These are phyloP conservation scores for Kickxella alabastrina DNA, from an alignment of 192 early-diverging fungal species.

Conservation along the genomic window DNA sequence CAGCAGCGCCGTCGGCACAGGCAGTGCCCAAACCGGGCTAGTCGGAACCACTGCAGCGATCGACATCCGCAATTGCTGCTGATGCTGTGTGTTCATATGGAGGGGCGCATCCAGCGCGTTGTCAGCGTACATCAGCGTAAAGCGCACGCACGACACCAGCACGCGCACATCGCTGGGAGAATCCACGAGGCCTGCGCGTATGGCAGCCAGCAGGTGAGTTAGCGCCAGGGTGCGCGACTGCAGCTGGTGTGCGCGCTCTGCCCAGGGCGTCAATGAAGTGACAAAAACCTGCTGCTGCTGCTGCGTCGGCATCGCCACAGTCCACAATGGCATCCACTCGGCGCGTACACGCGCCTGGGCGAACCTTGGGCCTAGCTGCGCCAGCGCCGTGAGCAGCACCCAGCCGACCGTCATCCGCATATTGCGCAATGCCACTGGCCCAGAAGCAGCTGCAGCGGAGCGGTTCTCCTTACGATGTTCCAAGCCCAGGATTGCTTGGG, in stretches of 20 bases:
- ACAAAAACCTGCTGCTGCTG: conserved; percentile 20
- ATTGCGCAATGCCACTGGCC: conserved; percentile 7
- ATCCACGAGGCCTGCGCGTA: neutral
- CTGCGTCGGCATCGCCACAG: conserved; percentile 18
- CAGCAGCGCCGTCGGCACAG: conserved; percentile 10
- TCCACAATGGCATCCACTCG: conserved; percentile 33
- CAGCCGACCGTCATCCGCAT: conserved; percentile 37
- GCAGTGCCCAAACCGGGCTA: conserved; percentile 7
- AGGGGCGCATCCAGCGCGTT: conserved; percentile 46
- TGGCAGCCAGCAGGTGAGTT: conserved; percentile 17
- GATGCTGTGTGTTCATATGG: too few species aligned
- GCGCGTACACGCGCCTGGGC: neutral
- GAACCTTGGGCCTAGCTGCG: conserved; percentile 8
- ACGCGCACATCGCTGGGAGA: neutral
- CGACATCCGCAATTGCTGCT: neutral
- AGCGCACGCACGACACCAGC: conserved; percentile 9
- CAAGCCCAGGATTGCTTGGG: conserved; percentile 4
- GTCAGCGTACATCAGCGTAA: conserved; percentile 36
- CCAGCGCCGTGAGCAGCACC: conserved; percentile 25
- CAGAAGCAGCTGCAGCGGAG: neutral
- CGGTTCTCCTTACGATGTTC: neutral
- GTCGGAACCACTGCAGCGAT: conserved; percentile 1
- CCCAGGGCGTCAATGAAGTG: conserved; percentile 22
- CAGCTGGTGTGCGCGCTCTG: conserved; percentile 16
- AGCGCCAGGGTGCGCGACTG: conserved; percentile 28